A percentile compares a stretch with the other conserved stretches of the same genome.
Evolutionary conservation across 768 basidiomycete species (phyloP).

Genomic region (Rhizopogon vesiculosus): DNA sequence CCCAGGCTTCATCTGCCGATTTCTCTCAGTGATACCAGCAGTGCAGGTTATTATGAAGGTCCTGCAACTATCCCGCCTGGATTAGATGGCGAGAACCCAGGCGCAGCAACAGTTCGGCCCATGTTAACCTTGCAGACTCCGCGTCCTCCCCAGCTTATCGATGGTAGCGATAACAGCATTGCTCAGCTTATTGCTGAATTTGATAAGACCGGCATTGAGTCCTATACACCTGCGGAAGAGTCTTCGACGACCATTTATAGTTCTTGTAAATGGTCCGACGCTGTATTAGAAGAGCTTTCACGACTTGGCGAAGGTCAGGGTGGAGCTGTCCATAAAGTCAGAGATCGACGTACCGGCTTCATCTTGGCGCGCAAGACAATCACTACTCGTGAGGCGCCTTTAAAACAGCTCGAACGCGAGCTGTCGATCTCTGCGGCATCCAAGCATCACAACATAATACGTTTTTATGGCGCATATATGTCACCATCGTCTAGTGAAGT

Average conservation of each 20-base stretch:
- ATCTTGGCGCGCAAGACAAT: conserved; percentile 96
- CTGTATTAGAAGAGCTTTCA: conserved; percentile 66
- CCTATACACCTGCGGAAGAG: conserved; percentile 32
- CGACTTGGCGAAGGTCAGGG: conserved; percentile 94
- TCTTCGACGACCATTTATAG: conserved; percentile 19
- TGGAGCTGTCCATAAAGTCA: conserved; percentile 93
- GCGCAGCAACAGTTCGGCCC: conserved; percentile 40
- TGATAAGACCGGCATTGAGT: conserved; percentile 24
- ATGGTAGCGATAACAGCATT: conserved; percentile 28
- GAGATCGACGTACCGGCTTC: conserved; percentile 70
- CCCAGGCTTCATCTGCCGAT: conserved; percentile 34
- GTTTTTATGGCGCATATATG: conserved; percentile 91
- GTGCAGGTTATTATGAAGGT: conserved; percentile 28
- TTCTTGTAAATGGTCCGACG: conserved; percentile 54
- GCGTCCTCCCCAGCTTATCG: conserved; percentile 20
- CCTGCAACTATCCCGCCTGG: conserved; percentile 29
- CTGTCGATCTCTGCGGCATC: conserved; percentile 85
- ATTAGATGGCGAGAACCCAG: conserved; percentile 31
- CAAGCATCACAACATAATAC: conserved; percentile 81
- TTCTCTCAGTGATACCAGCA: conserved; percentile 14
- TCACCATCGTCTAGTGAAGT: conserved; percentile 86
- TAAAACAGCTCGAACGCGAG: conserved; percentile 91
- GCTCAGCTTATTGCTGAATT: conserved; percentile 31
- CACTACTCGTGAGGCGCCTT: conserved; percentile 84
- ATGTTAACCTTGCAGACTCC: conserved; percentile 27